Evolutionary conservation across 345 rosid genomes (phyloP).

Genomic region (Gossypium thurberi): DNA sequence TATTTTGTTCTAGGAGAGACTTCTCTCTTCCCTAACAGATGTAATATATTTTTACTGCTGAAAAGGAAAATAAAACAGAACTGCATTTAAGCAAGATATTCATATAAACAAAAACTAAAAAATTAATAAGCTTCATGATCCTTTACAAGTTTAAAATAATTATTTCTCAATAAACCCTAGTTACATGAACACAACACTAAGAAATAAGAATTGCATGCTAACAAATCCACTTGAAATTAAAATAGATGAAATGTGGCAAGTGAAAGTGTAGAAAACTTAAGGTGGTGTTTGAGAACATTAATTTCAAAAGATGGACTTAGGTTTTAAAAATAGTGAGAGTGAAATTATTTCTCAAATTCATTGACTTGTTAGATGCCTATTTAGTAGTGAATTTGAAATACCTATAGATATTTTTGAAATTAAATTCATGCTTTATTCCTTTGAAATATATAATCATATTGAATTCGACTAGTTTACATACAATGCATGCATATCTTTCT

Average conservation of each 20-base stretch:
- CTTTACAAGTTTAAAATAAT: background rate
- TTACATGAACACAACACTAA: background rate
- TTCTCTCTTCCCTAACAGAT: slow-evolving; percentile 5
- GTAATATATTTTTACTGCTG: background rate
- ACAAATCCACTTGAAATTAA: background rate
- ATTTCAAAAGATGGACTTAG: no score
- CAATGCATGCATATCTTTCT: no score
- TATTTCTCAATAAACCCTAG: background rate
- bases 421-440: no score
- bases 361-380: no score
- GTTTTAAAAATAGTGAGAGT: no score
- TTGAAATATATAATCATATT: no score
- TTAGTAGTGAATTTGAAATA: no score
- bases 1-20: background rate
- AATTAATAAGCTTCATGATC: background rate
- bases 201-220: background rate
- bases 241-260: background rate
- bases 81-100: background rate
- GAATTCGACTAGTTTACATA: no score
- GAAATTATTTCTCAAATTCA: no score
- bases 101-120: background rate
- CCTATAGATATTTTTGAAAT: no score
- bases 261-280: background rate
- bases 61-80: background rate
- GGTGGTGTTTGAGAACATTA: no score